These are phyloP conservation scores for Copromyces sp. DNA, from an alignment of 495 filamentous ascomycete genomes.

Conservation along the genomic window DNA sequence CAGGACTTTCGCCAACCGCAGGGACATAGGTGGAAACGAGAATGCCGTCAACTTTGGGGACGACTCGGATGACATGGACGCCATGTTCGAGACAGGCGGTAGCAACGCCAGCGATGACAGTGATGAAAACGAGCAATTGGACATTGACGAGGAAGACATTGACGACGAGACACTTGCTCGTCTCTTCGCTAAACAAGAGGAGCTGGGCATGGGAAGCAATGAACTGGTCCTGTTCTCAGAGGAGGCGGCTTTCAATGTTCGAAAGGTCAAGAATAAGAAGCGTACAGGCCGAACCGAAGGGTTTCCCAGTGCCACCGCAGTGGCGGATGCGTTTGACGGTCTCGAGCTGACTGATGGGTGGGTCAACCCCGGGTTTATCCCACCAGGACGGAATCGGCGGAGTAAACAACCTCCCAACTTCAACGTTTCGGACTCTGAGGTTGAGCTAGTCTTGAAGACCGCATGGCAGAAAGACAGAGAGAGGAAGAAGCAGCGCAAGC, in stretches of 20 bases:
- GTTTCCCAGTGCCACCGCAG: conserved; percentile 46
- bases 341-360: conserved; percentile 74
- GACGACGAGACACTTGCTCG: conserved; percentile 50
- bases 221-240: conserved; percentile 48
- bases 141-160: conserved; percentile 19
- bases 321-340: conserved; percentile 66
- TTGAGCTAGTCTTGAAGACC: conserved; percentile 48
- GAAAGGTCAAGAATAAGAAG: conserved; percentile 1
- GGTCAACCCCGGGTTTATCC: conserved; percentile 48
- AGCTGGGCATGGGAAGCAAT: conserved; percentile 48
- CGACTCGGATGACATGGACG: conserved; percentile 13
- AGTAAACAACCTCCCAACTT: conserved; percentile 38
- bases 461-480: conserved; percentile 68
- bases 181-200: conserved; percentile 55
- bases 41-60: conserved; percentile 15
- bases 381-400: conserved; percentile 45
- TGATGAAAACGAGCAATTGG: conserved; percentile 23
- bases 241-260: neutral
- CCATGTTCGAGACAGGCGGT: conserved; percentile 7
- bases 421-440: conserved; percentile 63
- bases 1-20: conserved; percentile 20
- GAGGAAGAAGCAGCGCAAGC: conserved; percentile 73
- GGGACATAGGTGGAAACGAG: conserved; percentile 40
- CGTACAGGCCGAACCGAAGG: neutral
- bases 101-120: conserved; percentile 26